A percentile compares a stretch with the other conserved stretches of the same genome.
These are phyloP conservation scores for Colletotrichum limetticola DNA, from an alignment of 2,329 filamentous ascomycete species.

Conservation along the genomic window DNA sequence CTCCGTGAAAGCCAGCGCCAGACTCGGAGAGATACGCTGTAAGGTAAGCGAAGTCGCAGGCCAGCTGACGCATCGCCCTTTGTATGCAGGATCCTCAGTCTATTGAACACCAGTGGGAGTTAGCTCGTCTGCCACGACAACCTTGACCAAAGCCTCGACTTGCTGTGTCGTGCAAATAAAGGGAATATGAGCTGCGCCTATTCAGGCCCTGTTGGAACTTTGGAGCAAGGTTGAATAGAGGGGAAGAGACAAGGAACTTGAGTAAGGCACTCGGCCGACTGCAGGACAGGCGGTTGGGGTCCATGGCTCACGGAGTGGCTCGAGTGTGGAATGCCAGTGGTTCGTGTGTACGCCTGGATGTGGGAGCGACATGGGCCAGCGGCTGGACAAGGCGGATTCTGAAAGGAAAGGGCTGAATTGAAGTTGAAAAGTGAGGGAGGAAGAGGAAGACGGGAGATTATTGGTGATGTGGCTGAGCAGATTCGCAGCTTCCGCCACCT, in stretches of 20 bases:
- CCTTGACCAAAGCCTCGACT: neutral
- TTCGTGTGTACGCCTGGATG: constrained; percentile 19
- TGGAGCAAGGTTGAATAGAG: neutral
- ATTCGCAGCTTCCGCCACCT: constrained; percentile 14
- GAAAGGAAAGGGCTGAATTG: constrained; percentile 5
- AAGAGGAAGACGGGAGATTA: neutral
- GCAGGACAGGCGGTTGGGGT: neutral
- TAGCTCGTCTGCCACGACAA: neutral
- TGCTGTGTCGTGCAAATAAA: constrained; percentile 10
- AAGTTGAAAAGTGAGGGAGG: neutral
- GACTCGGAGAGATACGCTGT: neutral
- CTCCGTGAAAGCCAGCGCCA: neutral
- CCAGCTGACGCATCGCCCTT: constrained; percentile 12
- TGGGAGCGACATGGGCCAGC: constrained; percentile 21
- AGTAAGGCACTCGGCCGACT: constrained; percentile 18
- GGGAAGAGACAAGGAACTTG: constrained; percentile 5
- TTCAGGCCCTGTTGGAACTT: neutral
- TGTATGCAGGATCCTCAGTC: constrained; percentile 6
- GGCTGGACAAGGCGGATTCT: constrained; percentile 31
- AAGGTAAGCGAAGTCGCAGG: neutral
- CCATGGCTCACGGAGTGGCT: constrained; percentile 21
- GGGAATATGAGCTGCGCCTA: constrained; percentile 1
- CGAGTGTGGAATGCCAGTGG: constrained; percentile 14
- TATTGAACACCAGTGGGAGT: neutral
- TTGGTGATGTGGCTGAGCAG: constrained; percentile 26